Evolutionary conservation across 2,329 filamentous ascomycete species (phyloP), one percentile per base, ranked within the genome.

Genomic region (Parafenestella ontariensis): DNA sequence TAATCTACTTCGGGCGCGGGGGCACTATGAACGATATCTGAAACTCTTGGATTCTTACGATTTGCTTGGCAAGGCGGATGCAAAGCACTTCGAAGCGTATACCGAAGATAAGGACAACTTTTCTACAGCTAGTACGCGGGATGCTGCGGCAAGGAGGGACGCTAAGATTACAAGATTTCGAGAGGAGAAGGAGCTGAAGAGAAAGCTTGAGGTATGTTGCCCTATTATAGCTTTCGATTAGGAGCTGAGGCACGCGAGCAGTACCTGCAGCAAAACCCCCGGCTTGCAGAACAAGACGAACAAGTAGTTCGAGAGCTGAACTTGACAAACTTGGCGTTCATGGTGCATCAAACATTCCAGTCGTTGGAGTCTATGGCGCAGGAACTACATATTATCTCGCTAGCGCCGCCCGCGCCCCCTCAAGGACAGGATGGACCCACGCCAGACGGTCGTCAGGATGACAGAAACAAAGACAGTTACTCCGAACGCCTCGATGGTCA

Each of bases 81-180:
- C 83, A 53, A 87, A 86, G 69, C 80, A 93, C 21, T 87, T 92
- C 59, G 87, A 89, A 69, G 78, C 82, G 50, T 96, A 95, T 76
- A 82, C 83, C 47, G 90, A 95, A 51, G 84, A 88, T 21, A 89
- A 88, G 3, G 79, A 81, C n/a, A 78, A 79, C 1, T 97, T 97
- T 75, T 88, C 88, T 43, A 88, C 90, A 2, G 86, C 89, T 17
- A 84, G 87, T 17, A 83, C 83, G 8, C 82, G 80, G 20, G 85
- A 90, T 75, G 85, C 91, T 3, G 85, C 88, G 18, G 85, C 87
- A 26, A 85, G 89, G 58, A 84, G 95, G 63, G 88, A 93, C 52
- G 86, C 87, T 42, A 99, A 98, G 78, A 96, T 99, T 64, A 84
- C 87, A 40, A 87, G 90, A 56, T 97, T 92, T 77, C 88, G 86